Evolutionary conservation across 352 stramenopile genomes (phyloP).

Genomic region (Phytophthora fragariaefolia): DNA sequence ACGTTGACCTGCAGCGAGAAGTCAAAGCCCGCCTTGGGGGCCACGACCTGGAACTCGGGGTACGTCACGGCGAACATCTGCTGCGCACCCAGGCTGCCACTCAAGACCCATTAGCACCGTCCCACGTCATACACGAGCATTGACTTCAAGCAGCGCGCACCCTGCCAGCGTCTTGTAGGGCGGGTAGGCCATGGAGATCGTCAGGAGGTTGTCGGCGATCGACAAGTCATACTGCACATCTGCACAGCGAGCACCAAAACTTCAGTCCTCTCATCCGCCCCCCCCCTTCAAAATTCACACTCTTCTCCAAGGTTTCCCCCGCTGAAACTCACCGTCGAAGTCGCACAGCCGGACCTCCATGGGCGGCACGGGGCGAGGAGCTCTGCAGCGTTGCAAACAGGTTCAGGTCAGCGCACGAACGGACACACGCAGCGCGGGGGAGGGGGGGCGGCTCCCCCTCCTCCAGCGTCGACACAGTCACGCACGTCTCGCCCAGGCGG

Average conservation of each 20-base stretch:
- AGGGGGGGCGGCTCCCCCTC: too few species aligned
- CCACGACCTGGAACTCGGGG: conserved; percentile 71
- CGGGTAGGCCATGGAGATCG: conserved; percentile 80
- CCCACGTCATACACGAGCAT: not conserved
- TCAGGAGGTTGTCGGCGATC: conserved; percentile 69
- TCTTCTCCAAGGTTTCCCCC: not conserved
- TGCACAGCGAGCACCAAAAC: conserved; percentile 24
- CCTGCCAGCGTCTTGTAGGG: conserved; percentile 75
- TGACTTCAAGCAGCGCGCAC: conserved; percentile 35
- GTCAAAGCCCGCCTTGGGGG: conserved; percentile 80
- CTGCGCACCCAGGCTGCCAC: conserved; percentile 59
- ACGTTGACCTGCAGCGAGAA: conserved; percentile 82
- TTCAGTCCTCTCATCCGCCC: conserved; percentile 14
- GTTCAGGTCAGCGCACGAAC: not conserved
- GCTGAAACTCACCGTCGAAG: conserved; percentile 70
- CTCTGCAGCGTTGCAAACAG: conserved; percentile 42
- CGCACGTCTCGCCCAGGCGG: conserved; percentile 73
- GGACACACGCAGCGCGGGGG: not conserved
- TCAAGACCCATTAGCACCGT: conserved; percentile 15
- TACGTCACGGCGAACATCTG: conserved; percentile 81
- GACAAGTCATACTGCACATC: conserved; percentile 88
- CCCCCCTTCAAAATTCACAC: not conserved
- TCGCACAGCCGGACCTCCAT: conserved; percentile 84
- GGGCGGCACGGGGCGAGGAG: conserved; percentile 73
- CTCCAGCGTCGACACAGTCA: conserved; percentile 2